Evolutionary conservation across 495 filamentous ascomycete species (phyloP), one percentile per base, ranked within the genome.

Genomic region (Xylona heveae): DNA sequence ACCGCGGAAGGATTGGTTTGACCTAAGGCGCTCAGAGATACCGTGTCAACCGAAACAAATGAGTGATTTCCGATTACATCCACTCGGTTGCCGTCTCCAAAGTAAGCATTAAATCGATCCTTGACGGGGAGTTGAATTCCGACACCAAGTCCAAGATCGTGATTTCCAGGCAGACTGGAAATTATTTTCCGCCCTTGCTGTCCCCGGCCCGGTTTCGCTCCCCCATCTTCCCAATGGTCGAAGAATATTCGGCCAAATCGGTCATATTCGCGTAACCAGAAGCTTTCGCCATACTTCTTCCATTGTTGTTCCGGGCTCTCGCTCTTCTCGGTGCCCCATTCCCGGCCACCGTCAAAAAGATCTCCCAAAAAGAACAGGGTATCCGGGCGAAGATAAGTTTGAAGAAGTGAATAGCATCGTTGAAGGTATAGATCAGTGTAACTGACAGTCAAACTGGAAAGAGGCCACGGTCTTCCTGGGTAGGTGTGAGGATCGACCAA

Each of bases 401-500:
- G 76, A 25, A 94, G 59, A 12, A 64, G 59, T 13, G 57, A 63
- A 46, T 84, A 95, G 4, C 74, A 71, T 7, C 82, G 74, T 12
- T 73, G 68, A 36, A 95, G 57, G 44, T 92, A 99, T 37, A 78
- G 72, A 45, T 99, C 90, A 4, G 81, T 91, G 44, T 90, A 74
- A 33, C 61, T 53, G 21, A 84, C 62, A 0, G 85, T 94, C 29
- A 88, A 48, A 1, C 73, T 64, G 14, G 71, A 78, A 4, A 95
- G 51, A 12, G 80, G 75, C 79, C 84, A 88, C 24, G 88, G 88
- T 24, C 90, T 76, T 29, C 76, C 88, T 12, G 88, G 78, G 48
- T 99, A 95, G 9, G 82, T 88, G 48, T 99, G 88, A 19, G 85
- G 80, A 53, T 99, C 90, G 43, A 93, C 81, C 21, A 99, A 62